Conservation (phyloP, 306 rosid species). For the Casuarina equisetifolia region DNA sequence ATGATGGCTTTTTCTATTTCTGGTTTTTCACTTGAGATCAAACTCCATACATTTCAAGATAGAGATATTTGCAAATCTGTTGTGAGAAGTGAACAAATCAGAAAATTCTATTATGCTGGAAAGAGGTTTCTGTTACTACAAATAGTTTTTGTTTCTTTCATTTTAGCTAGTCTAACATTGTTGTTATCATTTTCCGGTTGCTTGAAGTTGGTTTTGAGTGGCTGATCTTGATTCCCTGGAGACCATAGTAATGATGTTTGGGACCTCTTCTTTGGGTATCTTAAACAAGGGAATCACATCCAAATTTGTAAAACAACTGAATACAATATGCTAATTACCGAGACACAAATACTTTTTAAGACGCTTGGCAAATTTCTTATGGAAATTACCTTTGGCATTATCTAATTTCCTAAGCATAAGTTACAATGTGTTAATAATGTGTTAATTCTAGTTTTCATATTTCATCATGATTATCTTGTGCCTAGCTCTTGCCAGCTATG, state of each 20-base stretch:
- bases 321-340: background rate
- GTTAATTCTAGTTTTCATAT: background rate
- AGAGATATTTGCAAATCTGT: background rate
- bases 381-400: background rate
- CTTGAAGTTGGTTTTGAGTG: background rate
- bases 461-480: background rate
- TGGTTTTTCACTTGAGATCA: background rate
- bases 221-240: background rate
- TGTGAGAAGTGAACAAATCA: background rate
- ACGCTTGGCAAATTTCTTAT: background rate
- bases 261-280: background rate
- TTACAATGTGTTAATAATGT: background rate
- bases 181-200: background rate
- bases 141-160: background rate
- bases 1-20: background rate
- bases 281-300: background rate
- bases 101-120: background rate
- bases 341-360: background rate
- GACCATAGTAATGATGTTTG: background rate
- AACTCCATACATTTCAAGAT: background rate
- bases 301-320: background rate
- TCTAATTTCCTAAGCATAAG: background rate
- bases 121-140: background rate
- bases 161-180: background rate
- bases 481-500: conserved; percentile 1